These are phyloP conservation scores for Amanita inopinata DNA, from an alignment of 768 basidiomycete genomes.

Conservation along the genomic window DNA sequence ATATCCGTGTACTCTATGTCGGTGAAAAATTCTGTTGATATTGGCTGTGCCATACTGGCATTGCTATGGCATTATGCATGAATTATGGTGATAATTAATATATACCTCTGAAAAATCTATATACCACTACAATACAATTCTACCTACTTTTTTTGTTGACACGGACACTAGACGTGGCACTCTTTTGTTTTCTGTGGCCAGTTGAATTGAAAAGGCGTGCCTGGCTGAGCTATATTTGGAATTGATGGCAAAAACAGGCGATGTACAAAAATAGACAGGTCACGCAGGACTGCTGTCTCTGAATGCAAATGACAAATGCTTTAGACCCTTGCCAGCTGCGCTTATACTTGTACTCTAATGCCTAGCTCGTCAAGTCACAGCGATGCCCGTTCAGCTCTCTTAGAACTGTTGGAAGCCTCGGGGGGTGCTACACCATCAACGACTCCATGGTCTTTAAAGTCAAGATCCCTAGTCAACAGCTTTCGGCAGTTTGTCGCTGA, in stretches of 20 bases:
- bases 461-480: neutral
- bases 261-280: too few relatives aligned
- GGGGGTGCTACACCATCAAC: neutral
- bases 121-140: conserved; percentile 9
- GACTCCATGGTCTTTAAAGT: neutral
- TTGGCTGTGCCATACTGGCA: neutral
- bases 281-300: too few relatives aligned
- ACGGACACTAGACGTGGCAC: too few relatives aligned
- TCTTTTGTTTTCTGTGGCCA: too few relatives aligned
- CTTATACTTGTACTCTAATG: too few relatives aligned
- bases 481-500: neutral
- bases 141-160: neutral
- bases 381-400: too few relatives aligned
- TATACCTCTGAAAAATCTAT: conserved; percentile 8
- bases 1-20: conserved; percentile 7
- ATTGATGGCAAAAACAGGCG: too few relatives aligned
- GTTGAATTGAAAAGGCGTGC: too few relatives aligned
- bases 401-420: neutral
- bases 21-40: conserved; percentile 4
- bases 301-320: too few relatives aligned
- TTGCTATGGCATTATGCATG: conserved; percentile 3
- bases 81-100: conserved; percentile 10
- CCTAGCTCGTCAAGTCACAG: too few relatives aligned
- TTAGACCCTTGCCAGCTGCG: too few relatives aligned
- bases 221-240: too few relatives aligned